Percentiles rank a stretch among this genome's conserved stretches.
Evolutionary conservation across 192 early-diverging fungal species (phyloP).

Genomic region (Backusella mclennaniae): DNA sequence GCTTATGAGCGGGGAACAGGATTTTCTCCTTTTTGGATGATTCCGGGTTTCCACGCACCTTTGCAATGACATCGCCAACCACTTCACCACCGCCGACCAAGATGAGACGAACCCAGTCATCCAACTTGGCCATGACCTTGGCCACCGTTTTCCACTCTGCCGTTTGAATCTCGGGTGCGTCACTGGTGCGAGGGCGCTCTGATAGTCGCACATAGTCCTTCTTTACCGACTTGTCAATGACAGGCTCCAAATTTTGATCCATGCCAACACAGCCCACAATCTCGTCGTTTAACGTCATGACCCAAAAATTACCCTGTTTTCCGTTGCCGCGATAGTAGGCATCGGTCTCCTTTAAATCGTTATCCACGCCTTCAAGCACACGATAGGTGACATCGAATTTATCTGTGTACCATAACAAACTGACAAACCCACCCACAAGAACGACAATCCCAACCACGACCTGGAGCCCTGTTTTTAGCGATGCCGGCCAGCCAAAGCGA

Average conservation of each 20-base stretch:
- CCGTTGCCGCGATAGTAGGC: slow-evolving; percentile 26
- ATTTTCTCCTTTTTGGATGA: not conserved
- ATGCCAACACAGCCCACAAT: slow-evolving; percentile 35
- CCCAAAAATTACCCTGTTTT: slow-evolving; percentile 33
- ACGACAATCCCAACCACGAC: slow-evolving; percentile 4
- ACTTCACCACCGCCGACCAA: slow-evolving; percentile 9
- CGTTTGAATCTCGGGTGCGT: not conserved
- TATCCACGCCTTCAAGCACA: slow-evolving; percentile 28
- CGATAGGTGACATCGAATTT: slow-evolving; percentile 27
- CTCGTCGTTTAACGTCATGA: slow-evolving; percentile 33
- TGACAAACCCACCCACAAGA: slow-evolving; percentile 8
- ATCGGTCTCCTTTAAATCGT: slow-evolving; percentile 33
- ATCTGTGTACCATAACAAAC: slow-evolving; percentile 33
- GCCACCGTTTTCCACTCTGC: slow-evolving; percentile 19
- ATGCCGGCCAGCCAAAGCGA: not conserved
- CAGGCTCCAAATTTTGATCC: slow-evolving; percentile 12
- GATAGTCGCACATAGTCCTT: not conserved
- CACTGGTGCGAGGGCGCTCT: not conserved
- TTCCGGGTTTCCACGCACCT: not conserved
- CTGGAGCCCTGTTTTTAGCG: not conserved
- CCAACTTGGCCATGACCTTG: slow-evolving; percentile 12
- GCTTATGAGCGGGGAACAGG: slow-evolving; percentile 22
- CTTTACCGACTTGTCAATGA: not conserved
- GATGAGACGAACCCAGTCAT: slow-evolving; percentile 23
- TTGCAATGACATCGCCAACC: not conserved